Evolutionary conservation across 495 filamentous ascomycete species (phyloP).

Genomic region (Schizothecium vesticola): DNA sequence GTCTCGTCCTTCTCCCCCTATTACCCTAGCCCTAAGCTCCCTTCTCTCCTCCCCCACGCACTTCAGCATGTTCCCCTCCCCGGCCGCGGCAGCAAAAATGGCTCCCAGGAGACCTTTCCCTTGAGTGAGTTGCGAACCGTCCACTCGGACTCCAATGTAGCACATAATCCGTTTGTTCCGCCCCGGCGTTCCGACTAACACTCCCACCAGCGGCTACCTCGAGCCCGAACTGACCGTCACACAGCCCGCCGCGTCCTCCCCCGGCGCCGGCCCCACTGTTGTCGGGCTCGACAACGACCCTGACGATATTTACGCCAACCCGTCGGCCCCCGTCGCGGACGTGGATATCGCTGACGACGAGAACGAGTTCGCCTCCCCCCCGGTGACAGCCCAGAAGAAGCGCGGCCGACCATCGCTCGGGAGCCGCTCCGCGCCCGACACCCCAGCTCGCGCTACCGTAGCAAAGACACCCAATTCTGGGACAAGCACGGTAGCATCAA

Average conservation of each 20-base stretch:
- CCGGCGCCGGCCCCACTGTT: conserved; percentile 16
- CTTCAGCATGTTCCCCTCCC: background rate
- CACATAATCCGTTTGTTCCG: background rate
- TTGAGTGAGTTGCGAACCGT: background rate
- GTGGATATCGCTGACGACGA: background rate
- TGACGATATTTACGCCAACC: background rate
- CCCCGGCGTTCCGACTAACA: background rate
- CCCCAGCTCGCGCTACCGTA: conserved; percentile 10
- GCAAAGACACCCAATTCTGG: conserved; percentile 9
- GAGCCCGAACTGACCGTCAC: background rate
- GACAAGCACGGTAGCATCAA: conserved; percentile 12
- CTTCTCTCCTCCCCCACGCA: background rate
- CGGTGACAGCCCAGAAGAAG: conserved; percentile 12
- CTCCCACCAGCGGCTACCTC: conserved; percentile 1
- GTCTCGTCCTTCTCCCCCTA: conserved; percentile 1
- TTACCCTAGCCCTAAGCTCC: background rate
- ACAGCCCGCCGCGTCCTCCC: background rate
- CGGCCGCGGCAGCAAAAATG: background rate
- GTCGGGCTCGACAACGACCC: conserved; percentile 13
- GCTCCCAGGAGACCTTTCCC: background rate
- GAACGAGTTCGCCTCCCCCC: background rate
- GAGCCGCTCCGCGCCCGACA: conserved; percentile 1
- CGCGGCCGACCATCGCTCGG: conserved; percentile 19
- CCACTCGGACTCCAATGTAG: background rate
- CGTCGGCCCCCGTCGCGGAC: conserved; percentile 4